These are phyloP conservation scores for Colletotrichum abscissum DNA, from an alignment of 2,329 filamentous ascomycete species.

Conservation along the genomic window DNA sequence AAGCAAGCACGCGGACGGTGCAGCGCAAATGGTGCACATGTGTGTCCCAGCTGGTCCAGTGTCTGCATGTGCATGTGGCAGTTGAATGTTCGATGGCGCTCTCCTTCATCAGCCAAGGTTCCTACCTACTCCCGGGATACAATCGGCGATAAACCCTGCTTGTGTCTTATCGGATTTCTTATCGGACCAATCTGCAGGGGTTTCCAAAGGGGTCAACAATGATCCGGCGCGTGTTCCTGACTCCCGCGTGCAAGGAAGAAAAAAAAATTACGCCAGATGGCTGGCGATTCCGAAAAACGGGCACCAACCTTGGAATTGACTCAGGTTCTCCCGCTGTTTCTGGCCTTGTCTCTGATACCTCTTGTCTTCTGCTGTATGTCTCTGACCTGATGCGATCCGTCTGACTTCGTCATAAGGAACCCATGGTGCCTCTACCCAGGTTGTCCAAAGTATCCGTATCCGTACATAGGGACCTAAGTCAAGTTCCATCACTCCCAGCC, in stretches of 20 bases:
- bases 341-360: slow-evolving; percentile 8
- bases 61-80: slow-evolving; percentile 16
- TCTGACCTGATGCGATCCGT: slow-evolving; percentile 4
- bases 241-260: slow-evolving; percentile 14
- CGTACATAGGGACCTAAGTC: not conserved
- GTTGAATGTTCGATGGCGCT: not conserved
- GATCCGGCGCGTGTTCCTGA: slow-evolving; percentile 25
- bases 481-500: not conserved
- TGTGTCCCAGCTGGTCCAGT: not conserved
- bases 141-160: not conserved
- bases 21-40: slow-evolving; percentile 11
- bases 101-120: not conserved
- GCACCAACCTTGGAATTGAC: slow-evolving; percentile 26
- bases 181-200: not conserved
- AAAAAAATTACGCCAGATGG: slow-evolving; percentile 24
- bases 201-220: slow-evolving; percentile 8
- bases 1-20: not conserved
- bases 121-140: not conserved
- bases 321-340: slow-evolving; percentile 26
- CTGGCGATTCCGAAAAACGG: slow-evolving; percentile 32
- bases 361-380: slow-evolving; percentile 2
- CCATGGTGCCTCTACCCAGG: not conserved
- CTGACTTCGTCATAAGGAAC: not conserved
- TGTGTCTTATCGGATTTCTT: slow-evolving; percentile 10
- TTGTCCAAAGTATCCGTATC: not conserved